Evolutionary conservation across 495 filamentous ascomycete species (phyloP), one percentile per base, ranked within the genome.

Genomic region (Xylaria sp.): DNA sequence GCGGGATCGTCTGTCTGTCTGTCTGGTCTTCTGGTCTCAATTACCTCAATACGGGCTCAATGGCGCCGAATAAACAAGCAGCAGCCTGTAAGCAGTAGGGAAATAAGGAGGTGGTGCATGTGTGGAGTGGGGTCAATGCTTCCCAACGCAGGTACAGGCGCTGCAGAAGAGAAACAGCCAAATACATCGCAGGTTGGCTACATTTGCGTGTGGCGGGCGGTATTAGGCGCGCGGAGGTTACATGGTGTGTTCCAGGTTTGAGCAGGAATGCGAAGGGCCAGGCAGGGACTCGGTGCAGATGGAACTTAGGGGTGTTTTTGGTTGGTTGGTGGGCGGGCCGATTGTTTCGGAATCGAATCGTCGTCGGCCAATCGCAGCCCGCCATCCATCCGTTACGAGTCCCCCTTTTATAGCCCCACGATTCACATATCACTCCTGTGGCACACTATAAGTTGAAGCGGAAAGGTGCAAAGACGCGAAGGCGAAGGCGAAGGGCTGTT

Each of bases 191-290:
- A 46, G 12, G 12, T 46, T 46, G 43, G 43, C 43, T 46, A 46
- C 11, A 46, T 17, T 46, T 46, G 1, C 43, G 43, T 46, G 43
- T 17, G 19, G 40, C 12, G 5, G 9, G 44, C 26, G n/a, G 58
- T 41, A 41, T 41, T 24, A 37, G 58, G 3, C 35, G 59, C 37
- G 59, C 40, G 12, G 37, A 62, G 37, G 59, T 62, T 41, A 24
- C 58, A 66, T 66, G 46, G 57, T 43, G 59, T 29, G 59, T 62
- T 62, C 43, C 37, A 62, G 59, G 59, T 62, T 62, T 62, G 59
- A 62, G 59, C 37, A 43, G 37, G 19, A 43, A 62, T 15, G 59
- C 61, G 12, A 48, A 46, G 19, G 3, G 59, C 43, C 59, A 43
- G 59, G 59, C 59, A 43, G 59, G 59, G 37, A 41, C 59, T 26